A percentile compares a stretch with the other conserved stretches of the same genome.
These are phyloP conservation scores for Antitrichia curtipendula DNA, from an alignment of 225 moss, liverwort and hornwort genomes.

Conservation along the genomic window DNA sequence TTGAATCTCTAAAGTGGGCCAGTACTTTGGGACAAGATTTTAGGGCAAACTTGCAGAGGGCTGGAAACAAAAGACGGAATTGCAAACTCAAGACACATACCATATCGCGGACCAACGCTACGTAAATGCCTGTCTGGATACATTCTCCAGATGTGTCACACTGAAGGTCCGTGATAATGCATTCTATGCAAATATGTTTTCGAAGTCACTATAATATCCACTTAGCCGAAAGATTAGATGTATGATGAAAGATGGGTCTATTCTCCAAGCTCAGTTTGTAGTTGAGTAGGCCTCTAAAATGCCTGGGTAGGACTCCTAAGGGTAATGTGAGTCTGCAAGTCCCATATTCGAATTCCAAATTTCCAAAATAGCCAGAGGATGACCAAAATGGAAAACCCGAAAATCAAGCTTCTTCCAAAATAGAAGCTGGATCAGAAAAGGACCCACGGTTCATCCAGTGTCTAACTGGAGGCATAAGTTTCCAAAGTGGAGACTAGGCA, in stretches of 20 bases:
- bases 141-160: background rate
- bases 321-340: background rate
- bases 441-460: background rate
- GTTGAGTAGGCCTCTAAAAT: background rate
- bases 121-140: background rate
- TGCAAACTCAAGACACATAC: background rate
- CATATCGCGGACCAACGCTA: background rate
- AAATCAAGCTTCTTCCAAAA: background rate
- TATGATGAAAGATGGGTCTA: background rate
- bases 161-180: background rate
- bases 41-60: background rate
- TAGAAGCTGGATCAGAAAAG: background rate
- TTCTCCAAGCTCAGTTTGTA: background rate
- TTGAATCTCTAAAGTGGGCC: background rate
- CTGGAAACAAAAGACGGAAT: background rate
- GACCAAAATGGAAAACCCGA: background rate
- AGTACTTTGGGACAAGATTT: background rate
- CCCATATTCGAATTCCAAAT: background rate
- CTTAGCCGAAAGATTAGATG: background rate
- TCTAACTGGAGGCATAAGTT: background rate
- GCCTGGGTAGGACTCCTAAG: background rate
- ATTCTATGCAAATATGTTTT: background rate
- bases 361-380: background rate
- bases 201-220: background rate
- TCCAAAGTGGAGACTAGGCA: background rate